Conservation (phyloP, 1,284 basidiomycete species). For the Puccinia triticina region DNA sequence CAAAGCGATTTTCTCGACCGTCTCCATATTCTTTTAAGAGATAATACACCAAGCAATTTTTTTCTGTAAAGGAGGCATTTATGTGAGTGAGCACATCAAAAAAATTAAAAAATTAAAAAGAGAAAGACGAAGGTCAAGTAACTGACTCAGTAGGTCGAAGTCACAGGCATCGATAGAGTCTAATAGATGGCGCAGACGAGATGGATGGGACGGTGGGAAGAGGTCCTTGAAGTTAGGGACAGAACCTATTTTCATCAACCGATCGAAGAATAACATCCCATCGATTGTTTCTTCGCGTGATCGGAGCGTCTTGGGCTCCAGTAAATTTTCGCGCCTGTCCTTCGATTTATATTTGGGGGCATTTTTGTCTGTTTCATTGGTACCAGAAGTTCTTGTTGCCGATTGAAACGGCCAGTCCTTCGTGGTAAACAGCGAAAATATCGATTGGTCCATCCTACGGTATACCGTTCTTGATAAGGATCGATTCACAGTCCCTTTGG, state of each 20-base stretch:
- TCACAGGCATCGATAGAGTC: conserved; percentile 42
- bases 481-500: no score
- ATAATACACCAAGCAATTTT: conserved; percentile 49
- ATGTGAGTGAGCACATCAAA: background rate
- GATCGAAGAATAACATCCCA: conserved; percentile 46
- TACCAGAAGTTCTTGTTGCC: background rate
- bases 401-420: conserved; percentile 44
- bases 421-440: conserved; percentile 30
- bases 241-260: conserved; percentile 30
- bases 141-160: conserved; percentile 44
- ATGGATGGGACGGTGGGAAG: conserved; percentile 36
- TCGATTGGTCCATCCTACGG: conserved; percentile 33
- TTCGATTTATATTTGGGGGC: background rate
- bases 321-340: background rate
- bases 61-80: conserved; percentile 21
- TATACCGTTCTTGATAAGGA: no score
- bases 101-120: no score
- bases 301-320: conserved; percentile 11
- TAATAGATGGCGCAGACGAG: conserved; percentile 20
- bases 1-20: conserved; percentile 34
- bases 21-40: conserved; percentile 46
- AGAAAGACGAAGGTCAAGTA: background rate
- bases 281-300: conserved; percentile 25
- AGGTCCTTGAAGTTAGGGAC: conserved; percentile 35
- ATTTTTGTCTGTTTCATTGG: conserved; percentile 2